Conservation (phyloP, 495 filamentous ascomycete genomes). For the Penicillium flavigenum region DNA sequence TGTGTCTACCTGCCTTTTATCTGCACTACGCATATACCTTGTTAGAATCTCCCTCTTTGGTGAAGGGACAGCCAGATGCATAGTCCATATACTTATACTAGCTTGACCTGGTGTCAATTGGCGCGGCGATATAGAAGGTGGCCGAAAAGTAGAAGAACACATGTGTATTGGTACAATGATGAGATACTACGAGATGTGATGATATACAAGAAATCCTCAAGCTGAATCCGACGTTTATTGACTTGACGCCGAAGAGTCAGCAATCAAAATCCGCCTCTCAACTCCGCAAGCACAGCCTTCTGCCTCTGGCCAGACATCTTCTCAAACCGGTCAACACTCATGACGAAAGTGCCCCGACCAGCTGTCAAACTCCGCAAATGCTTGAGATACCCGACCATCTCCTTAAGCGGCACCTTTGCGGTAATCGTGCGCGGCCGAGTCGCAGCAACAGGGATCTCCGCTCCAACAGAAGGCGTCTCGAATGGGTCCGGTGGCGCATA, state of each 20-base stretch:
- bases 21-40: slow-evolving; percentile 19
- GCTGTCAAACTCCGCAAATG: slow-evolving; percentile 84
- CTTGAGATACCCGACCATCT: slow-evolving; percentile 96
- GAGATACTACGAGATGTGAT: slow-evolving; percentile 7
- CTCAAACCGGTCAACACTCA: slow-evolving; percentile 90
- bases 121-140: not conserved
- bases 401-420: slow-evolving; percentile 85
- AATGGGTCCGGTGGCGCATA: slow-evolving; percentile 89
- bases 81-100: not conserved
- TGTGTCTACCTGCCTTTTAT: slow-evolving; percentile 6
- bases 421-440: slow-evolving; percentile 61
- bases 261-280: slow-evolving; percentile 41
- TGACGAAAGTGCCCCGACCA: slow-evolving; percentile 87
- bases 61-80: not conserved
- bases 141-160: not conserved
- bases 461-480: slow-evolving; percentile 44
- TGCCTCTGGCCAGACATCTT: slow-evolving; percentile 67
- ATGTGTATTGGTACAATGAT: slow-evolving; percentile 8
- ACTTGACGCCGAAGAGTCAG: not conserved
- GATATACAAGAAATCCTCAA: slow-evolving; percentile 7
- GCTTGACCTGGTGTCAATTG: not conserved
- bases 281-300: slow-evolving; percentile 54
- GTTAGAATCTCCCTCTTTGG: slow-evolving; percentile 7
- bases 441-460: slow-evolving; percentile 24
- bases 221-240: not conserved